Evolutionary conservation across 768 basidiomycete genomes (phyloP), one percentile per base, ranked within the genome.

Genomic region (Boletus fagicola): DNA sequence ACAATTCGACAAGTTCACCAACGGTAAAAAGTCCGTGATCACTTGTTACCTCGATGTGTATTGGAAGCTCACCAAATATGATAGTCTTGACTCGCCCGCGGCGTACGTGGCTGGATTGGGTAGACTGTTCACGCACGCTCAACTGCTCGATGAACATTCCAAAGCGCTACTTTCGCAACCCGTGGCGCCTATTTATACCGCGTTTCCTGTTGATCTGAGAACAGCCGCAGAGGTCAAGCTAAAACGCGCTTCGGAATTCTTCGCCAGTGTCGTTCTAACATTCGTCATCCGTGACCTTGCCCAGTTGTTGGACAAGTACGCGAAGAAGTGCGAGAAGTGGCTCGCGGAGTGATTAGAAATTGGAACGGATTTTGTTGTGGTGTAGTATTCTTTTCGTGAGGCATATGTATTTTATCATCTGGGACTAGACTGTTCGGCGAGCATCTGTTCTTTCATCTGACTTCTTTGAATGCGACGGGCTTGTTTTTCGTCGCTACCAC

Each of bases 271-370:
- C 59, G 84, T 96, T 53, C 78, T 94, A 59, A 90, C 90, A 18
- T 94, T 96, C 69, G 92, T 96, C 65, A 85, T 96, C 65, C 85
- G 86, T 52, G 92, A 94, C 71, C 79, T 94, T 61, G 90, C 90
- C 42, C 85, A 88, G 65, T 75, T 95, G 49, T 78, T 95, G 59
- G 94, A 95, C 78, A 94, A 95, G 75, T 94, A 94, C 72, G 89
- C 87, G 61, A 94, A 94, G 80, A 90, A 91, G 71, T 92, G 90
- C 74, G 92, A 92, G 75, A 92, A 92, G 74, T 92, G 91, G 90
- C 80, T 93, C 38, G 89, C 85, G 38, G 92, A 94, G 69, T 93
- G 78, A 78, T 59, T 62, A 63, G 63, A 61, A 48, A 44, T 33
- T 45, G 61, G 56, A 54, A 42, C 33, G 58, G 62, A 65, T 67